Conservation (phyloP, 192 early-diverging fungal genomes). For the Ramicandelaber brevisporus region DNA sequence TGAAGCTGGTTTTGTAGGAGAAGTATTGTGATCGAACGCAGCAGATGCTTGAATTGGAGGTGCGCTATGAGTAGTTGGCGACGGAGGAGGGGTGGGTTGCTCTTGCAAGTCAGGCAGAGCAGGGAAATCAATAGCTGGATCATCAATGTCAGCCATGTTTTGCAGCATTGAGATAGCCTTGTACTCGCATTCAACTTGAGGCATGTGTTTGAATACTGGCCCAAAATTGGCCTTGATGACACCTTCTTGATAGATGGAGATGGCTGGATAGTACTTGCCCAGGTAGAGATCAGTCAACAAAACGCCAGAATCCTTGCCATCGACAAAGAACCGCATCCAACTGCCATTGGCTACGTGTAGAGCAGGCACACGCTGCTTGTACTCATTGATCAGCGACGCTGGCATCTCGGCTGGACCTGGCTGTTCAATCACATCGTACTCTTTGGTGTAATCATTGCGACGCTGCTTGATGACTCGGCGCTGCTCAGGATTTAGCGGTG, state of each 20-base stretch:
- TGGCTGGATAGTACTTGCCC: conserved; percentile 56
- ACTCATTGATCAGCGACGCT: no score
- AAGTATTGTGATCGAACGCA: no score
- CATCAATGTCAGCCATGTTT: no score
- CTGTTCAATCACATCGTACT: no score
- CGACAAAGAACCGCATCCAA: conserved; percentile 35
- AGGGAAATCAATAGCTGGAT: no score
- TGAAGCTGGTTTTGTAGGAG: no score
- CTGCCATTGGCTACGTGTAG: conserved; percentile 19
- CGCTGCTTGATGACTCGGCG: conserved; percentile 14
- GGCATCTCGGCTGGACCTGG: conserved; percentile 13
- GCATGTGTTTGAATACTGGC: conserved; percentile 30
- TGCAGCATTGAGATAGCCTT: no score
- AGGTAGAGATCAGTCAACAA: conserved; percentile 33
- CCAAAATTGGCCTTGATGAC: conserved; percentile 40
- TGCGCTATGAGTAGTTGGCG: no score
- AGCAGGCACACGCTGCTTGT: conserved; percentile 17
- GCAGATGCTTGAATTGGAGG: no score
- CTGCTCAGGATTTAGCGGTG: conserved; percentile 13
- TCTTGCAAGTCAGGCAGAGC: no score
- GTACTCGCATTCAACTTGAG: conserved; percentile 17
- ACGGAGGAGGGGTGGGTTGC: no score
- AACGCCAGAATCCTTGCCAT: conserved; percentile 32
- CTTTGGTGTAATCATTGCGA: no score
- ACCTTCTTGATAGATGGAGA: conserved; percentile 37